phyloP scores from a whole-genome alignment of 2,329 filamentous ascomycete genomes.

The Didymella lethalis region DNA sequence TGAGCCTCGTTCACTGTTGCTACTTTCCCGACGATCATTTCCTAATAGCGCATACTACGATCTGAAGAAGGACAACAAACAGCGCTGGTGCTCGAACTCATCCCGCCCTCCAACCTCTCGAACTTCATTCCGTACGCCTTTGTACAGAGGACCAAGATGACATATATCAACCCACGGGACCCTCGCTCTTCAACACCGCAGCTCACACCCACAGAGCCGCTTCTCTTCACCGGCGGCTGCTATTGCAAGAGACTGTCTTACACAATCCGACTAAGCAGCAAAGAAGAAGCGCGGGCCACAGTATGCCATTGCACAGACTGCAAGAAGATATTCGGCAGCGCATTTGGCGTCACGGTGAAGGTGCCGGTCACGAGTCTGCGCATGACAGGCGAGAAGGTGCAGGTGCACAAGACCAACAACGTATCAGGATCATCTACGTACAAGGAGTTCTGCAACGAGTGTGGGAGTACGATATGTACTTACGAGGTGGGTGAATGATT shows the following conservation, averaged over 20 bases:
- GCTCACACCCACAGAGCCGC: conserved; percentile 1
- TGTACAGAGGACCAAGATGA: background rate
- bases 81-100: background rate
- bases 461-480: conserved; percentile 61
- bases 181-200: background rate
- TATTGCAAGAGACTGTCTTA: conserved; percentile 60
- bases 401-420: conserved; percentile 60
- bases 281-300: conserved; percentile 59
- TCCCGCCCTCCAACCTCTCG: background rate
- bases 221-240: conserved; percentile 53
- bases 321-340: conserved; percentile 62
- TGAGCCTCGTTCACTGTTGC: background rate
- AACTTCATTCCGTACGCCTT: background rate
- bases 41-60: background rate
- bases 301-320: conserved; percentile 63
- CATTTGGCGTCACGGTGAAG: conserved; percentile 62
- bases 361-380: conserved; percentile 56
- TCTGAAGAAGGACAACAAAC: background rate
- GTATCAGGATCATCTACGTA: conserved; percentile 57
- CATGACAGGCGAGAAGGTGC: conserved; percentile 40
- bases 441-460: conserved; percentile 62
- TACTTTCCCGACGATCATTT: background rate
- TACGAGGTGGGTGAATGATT: conserved; percentile 50
- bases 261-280: conserved; percentile 54
- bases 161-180: conserved; percentile 15